Conservation (phyloP, 176 grass and related monocot species). For the Thalia dealbata region DNA sequence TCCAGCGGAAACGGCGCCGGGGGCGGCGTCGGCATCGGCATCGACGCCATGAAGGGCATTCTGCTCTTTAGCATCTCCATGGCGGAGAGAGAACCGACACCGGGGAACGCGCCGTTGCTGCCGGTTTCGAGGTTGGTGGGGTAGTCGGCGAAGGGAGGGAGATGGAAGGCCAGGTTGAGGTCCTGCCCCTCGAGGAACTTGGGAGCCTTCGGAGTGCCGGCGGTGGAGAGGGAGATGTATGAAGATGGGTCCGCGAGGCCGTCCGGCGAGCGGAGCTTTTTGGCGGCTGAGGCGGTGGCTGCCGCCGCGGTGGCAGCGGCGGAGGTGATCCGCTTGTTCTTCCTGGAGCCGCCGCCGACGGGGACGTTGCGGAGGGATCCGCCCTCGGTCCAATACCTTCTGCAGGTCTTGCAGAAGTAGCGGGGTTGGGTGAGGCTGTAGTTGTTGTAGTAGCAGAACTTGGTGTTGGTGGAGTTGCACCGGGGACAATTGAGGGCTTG, state of each 20-base stretch:
- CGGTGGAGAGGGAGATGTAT: conserved; percentile 6
- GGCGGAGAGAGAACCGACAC: conserved; percentile 2
- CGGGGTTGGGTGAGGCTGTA: conserved; percentile 18
- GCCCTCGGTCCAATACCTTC: conserved; percentile 21
- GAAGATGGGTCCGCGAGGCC: neutral
- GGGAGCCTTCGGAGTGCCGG: neutral
- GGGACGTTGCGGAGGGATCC: conserved; percentile 7
- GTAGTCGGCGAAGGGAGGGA: conserved; percentile 2
- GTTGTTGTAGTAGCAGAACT: conserved; percentile 32
- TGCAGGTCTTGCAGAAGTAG: conserved; percentile 29
- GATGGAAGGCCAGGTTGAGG: conserved; percentile 26
- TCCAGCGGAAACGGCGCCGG: neutral
- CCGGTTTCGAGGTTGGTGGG: conserved; percentile 3
- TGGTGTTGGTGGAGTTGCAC: conserved; percentile 71
- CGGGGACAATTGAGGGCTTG: conserved; percentile 65
- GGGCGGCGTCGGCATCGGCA: conserved; percentile 1
- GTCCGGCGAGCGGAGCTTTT: neutral
- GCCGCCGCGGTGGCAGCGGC: neutral
- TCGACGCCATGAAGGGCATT: neutral
- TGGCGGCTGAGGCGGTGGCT: neutral
- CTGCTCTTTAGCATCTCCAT: conserved; percentile 10
- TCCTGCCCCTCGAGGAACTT: conserved; percentile 18
- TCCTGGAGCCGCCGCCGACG: neutral
- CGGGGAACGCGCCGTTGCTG: neutral
- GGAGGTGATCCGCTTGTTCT: neutral